Conservation (phyloP, 163 green algal species). For the Scenedesmus sp. region DNA sequence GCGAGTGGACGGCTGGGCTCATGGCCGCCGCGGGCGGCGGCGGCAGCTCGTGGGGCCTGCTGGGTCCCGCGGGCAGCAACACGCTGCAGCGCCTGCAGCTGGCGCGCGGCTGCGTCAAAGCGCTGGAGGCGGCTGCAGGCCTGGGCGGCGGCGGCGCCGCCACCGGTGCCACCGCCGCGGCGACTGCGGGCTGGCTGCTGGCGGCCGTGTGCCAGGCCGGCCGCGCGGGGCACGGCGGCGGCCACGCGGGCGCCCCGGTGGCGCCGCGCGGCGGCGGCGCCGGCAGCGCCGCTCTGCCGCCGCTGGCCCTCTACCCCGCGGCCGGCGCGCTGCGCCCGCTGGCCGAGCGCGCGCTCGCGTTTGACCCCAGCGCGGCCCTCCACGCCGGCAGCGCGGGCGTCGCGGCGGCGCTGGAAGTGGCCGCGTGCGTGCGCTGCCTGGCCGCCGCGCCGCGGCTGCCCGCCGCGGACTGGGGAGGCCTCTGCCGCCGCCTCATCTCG, state of each 20-base stretch:
- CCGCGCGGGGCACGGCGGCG: not conserved
- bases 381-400: not conserved
- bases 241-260: not conserved
- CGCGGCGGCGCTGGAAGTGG: not conserved
- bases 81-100: not conserved
- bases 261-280: not conserved
- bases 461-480: conserved; percentile 20
- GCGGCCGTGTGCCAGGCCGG: conserved; percentile 1
- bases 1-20: not conserved
- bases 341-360: conserved; percentile 9
- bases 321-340: conserved; percentile 23
- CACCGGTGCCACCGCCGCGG: conserved; percentile 2
- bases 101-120: not conserved
- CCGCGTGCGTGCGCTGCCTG: conserved; percentile 17
- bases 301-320: conserved; percentile 18
- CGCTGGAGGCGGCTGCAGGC: conserved; percentile 18
- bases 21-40: conserved; percentile 5
- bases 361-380: not conserved
- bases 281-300: not conserved
- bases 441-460: conserved; percentile 23
- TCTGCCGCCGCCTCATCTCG: conserved; percentile 12
- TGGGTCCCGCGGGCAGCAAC: not conserved
- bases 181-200: conserved; percentile 27
- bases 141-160: not conserved
- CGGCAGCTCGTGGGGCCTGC: not conserved